These are phyloP conservation scores for Berkeleyomyces basicola DNA, from an alignment of 2,329 filamentous ascomycete species.

Conservation along the genomic window DNA sequence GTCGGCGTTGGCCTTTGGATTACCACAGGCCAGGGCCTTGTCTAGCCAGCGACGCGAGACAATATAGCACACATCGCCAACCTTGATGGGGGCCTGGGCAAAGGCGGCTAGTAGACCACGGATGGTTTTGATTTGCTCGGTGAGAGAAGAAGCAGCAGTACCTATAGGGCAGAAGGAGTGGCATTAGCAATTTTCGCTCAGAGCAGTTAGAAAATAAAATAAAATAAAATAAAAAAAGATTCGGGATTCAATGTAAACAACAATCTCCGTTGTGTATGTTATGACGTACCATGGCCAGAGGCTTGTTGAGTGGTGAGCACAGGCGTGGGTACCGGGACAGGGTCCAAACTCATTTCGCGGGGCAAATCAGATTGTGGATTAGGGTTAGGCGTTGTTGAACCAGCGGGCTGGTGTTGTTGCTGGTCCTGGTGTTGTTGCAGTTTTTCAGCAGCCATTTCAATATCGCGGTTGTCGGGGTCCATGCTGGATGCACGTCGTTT, in stretches of 20 bases:
- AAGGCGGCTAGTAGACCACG: conserved; percentile 40
- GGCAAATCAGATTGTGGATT: background rate
- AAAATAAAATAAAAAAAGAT: background rate
- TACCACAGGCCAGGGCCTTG: conserved; percentile 49
- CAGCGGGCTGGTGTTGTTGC: background rate
- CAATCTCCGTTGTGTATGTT: background rate
- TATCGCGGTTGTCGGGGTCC: conserved; percentile 30
- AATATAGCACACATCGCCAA: conserved; percentile 60
- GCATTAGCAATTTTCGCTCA: background rate
- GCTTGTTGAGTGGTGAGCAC: background rate
- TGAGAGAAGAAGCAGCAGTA: conserved; percentile 22
- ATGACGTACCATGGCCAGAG: conserved; percentile 10
- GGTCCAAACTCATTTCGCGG: conserved; percentile 13
- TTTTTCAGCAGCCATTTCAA: conserved; percentile 14
- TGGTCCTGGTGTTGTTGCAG: conserved; percentile 7
- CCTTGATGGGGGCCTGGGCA: conserved; percentile 37
- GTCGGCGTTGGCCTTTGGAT: conserved; percentile 41
- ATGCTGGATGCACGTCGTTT: conserved; percentile 48
- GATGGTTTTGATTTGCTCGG: conserved; percentile 56
- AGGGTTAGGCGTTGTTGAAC: background rate
- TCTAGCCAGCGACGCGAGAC: conserved; percentile 68
- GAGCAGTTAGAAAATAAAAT: background rate
- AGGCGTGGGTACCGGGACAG: conserved; percentile 1
- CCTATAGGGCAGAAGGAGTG: background rate
- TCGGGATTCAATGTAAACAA: background rate